A percentile compares a stretch with the other conserved stretches of the same genome.
Evolutionary conservation across 805 yeast species (phyloP).

Genomic region (Kodamaea lidongshanica): DNA sequence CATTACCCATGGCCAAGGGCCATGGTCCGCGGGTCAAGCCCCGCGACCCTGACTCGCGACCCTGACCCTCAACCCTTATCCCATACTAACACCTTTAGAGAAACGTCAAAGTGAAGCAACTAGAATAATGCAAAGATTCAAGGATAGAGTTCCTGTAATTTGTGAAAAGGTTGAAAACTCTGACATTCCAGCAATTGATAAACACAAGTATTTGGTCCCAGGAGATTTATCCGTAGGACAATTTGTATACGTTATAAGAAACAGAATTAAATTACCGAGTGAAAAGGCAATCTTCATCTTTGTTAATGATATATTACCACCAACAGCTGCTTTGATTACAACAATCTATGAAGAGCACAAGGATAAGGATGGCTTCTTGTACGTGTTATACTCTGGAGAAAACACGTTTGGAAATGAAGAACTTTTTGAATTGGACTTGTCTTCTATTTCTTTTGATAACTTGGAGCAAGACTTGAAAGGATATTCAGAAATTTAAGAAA

Average conservation of each 20-base stretch:
- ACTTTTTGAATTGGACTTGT: slow-evolving; percentile 8
- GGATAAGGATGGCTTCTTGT: slow-evolving; percentile 95
- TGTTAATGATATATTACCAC: slow-evolving; percentile 94
- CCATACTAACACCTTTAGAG: slow-evolving; percentile 36
- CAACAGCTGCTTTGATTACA: slow-evolving; percentile 96
- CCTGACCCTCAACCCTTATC: not conserved
- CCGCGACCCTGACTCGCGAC: too few species aligned
- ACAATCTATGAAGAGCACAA: slow-evolving; percentile 93
- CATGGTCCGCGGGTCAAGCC: too few species aligned
- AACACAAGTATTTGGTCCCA: slow-evolving; percentile 94
- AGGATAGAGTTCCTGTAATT: slow-evolving; percentile 91
- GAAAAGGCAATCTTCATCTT: slow-evolving; percentile 98
- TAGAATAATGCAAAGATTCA: slow-evolving; percentile 81
- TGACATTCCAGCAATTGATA: slow-evolving; percentile 93
- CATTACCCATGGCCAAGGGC: too few species aligned
- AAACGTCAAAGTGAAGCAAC: slow-evolving; percentile 93
- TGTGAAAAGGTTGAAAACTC: slow-evolving; percentile 97
- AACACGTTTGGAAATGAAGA: slow-evolving; percentile 76
- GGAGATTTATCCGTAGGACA: slow-evolving; percentile 96
- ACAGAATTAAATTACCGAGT: slow-evolving; percentile 90
- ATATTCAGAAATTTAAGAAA: slow-evolving; percentile 5
- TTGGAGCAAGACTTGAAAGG: slow-evolving; percentile 13
- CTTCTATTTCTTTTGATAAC: slow-evolving; percentile 11
- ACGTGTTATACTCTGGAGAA: slow-evolving; percentile 94
- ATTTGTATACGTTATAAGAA: slow-evolving; percentile 94